A percentile compares a stretch with the other conserved stretches of the same genome.
phyloP scores from a whole-genome alignment of 2,329 filamentous ascomycete species.

The Trichoderma afroharzianum region DNA sequence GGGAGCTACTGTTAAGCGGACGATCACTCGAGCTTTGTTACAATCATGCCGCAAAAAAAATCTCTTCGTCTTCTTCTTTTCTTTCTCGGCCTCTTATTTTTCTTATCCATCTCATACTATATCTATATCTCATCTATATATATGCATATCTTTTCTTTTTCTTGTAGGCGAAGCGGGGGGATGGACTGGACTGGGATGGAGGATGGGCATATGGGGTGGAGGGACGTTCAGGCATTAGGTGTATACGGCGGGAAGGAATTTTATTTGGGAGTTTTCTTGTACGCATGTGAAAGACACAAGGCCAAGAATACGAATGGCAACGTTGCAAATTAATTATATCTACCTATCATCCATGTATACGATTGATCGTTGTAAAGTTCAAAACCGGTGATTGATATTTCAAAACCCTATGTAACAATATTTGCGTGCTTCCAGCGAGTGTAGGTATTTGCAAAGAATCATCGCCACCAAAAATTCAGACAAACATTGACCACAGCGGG shows the following conservation, averaged over 20 bases:
- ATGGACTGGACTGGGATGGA: background rate
- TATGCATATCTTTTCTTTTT: background rate
- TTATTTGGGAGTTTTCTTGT: background rate
- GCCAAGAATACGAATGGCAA: constrained; percentile 3
- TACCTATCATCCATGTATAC: background rate
- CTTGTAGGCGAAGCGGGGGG: background rate
- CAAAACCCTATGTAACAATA: background rate
- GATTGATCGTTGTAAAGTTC: background rate
- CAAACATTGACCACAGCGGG: background rate
- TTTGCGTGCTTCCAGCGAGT: background rate
- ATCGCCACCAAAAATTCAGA: background rate
- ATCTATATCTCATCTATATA: background rate
- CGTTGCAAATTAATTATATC: background rate
- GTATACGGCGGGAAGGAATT: constrained; percentile 6
- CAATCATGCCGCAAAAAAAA: background rate
- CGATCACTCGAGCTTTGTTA: background rate
- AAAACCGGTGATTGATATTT: background rate
- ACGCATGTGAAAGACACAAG: constrained; percentile 5
- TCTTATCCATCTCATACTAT: background rate
- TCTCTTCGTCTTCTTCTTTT: background rate
- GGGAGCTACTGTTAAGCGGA: constrained; percentile 2
- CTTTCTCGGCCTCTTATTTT: background rate
- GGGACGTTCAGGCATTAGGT: background rate
- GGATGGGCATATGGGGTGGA: background rate
- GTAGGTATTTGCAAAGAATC: background rate